Conservation (phyloP, 2,329 filamentous ascomycete species). For the Hypocrella siamensis region DNA sequence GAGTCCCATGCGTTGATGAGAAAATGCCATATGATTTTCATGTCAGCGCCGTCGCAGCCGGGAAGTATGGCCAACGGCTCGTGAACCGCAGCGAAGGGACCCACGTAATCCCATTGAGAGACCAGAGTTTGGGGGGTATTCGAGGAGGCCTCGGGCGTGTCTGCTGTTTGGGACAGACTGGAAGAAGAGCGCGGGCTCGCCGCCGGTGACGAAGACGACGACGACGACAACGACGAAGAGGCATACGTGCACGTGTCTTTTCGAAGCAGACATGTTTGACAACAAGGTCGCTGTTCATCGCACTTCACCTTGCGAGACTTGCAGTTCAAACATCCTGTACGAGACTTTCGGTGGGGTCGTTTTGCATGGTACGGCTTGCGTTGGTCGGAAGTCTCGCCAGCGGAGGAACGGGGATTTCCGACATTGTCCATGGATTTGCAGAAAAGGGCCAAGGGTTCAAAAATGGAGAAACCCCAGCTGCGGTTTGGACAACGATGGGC, state of each 20-base stretch:
- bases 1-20: slow-evolving; percentile 27
- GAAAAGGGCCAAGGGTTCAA: too few species aligned
- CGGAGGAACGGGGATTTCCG: too few species aligned
- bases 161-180: too few species aligned
- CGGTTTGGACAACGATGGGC: too few species aligned
- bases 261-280: slow-evolving; percentile 31
- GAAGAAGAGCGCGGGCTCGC: too few species aligned
- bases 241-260: slow-evolving; percentile 31
- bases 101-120: too few species aligned
- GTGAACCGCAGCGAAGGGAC: slow-evolving; percentile 8
- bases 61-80: slow-evolving; percentile 2
- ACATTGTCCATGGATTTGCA: too few species aligned
- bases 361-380: slow-evolving; percentile 22
- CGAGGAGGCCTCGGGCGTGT: slow-evolving; percentile 2
- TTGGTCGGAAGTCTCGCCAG: too few species aligned
- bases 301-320: slow-evolving; percentile 41
- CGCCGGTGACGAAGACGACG: slow-evolving; percentile 1
- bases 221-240: slow-evolving; percentile 6
- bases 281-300: slow-evolving; percentile 33
- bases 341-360: slow-evolving; percentile 38
- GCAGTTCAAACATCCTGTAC: slow-evolving; percentile 36
- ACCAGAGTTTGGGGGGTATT: not conserved
- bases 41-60: slow-evolving; percentile 22
- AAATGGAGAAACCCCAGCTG: too few species aligned
- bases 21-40: slow-evolving; percentile 42